Conservation (phyloP, 2,329 filamentous ascomycete genomes). For the Keithomyces neogunnii region DNA sequence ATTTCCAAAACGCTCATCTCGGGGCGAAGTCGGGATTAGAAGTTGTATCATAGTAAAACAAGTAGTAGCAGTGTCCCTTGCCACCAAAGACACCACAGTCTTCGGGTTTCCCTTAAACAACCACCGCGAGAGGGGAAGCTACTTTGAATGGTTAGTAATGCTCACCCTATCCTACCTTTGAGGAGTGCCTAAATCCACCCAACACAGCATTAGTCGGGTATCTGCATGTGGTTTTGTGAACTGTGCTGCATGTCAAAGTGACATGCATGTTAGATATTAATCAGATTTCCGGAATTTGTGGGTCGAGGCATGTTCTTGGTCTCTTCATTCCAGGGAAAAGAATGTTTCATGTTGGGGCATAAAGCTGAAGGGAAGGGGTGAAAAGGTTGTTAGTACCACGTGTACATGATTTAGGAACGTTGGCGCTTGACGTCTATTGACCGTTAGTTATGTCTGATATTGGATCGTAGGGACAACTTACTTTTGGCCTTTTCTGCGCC, state of each 20-base stretch:
- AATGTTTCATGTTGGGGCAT: neutral
- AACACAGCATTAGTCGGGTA: neutral
- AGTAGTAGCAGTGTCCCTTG: neutral
- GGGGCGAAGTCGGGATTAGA: neutral
- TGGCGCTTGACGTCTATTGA: conserved; percentile 12
- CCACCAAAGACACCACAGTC: neutral
- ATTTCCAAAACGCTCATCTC: neutral
- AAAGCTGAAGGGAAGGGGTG: neutral
- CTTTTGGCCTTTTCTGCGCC: conserved; percentile 9
- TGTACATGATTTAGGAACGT: conserved; percentile 6
- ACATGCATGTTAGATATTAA: neutral
- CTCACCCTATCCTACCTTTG: neutral
- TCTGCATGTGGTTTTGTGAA: neutral
- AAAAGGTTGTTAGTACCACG: conserved; percentile 5
- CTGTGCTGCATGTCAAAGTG: neutral
- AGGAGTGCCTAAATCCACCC: neutral
- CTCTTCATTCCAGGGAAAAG: neutral
- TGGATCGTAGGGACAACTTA: conserved; percentile 1
- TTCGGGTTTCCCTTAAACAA: neutral
- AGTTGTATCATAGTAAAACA: neutral
- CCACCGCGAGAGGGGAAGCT: neutral
- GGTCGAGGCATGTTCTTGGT: neutral
- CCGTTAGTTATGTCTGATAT: conserved; percentile 5
- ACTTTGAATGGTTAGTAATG: neutral
- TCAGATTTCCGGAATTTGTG: neutral